These are phyloP conservation scores for Arctium lappa DNA, from an alignment of 129 eudicot species.

Conservation along the genomic window DNA sequence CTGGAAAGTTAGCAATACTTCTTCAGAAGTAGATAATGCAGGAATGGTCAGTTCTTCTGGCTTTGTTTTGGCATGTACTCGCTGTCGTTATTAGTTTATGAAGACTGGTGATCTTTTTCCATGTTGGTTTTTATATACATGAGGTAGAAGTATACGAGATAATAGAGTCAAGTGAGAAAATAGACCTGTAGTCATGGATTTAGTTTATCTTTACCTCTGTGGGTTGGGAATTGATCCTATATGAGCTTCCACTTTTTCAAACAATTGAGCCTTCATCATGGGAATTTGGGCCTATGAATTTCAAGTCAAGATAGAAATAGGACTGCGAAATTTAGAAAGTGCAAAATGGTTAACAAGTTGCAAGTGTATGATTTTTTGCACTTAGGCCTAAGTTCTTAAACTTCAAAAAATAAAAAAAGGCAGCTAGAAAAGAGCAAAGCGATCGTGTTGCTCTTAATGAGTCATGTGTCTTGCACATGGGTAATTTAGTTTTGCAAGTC, in stretches of 20 bases:
- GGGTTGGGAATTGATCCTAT: not conserved
- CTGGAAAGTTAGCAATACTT: constrained; percentile 39
- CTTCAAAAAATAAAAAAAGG: not conserved
- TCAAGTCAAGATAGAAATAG: not conserved
- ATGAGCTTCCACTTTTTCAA: too few relatives aligned
- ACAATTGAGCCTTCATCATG: too few relatives aligned
- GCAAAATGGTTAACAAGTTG: not conserved
- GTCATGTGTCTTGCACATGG: not conserved
- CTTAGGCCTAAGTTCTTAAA: not conserved
- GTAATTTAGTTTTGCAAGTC: not conserved
- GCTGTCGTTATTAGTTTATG: not conserved
- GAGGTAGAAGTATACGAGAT: not conserved
- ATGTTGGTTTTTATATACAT: not conserved
- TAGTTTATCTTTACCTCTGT: not conserved
- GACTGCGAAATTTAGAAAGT: not conserved
- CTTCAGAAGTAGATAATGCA: constrained; percentile 42
- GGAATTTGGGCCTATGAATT: not conserved
- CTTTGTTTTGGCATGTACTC: constrained; percentile 8
- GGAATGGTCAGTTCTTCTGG: constrained; percentile 52
- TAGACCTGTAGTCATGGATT: constrained; percentile 1
- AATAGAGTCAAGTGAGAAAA: not conserved
- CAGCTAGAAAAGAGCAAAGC: not conserved
- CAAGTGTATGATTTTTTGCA: not conserved
- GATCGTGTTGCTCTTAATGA: not conserved
- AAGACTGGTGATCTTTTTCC: not conserved